These are phyloP conservation scores for Salix arbutifolia DNA, from an alignment of 345 rosid genomes.

Conservation along the genomic window DNA sequence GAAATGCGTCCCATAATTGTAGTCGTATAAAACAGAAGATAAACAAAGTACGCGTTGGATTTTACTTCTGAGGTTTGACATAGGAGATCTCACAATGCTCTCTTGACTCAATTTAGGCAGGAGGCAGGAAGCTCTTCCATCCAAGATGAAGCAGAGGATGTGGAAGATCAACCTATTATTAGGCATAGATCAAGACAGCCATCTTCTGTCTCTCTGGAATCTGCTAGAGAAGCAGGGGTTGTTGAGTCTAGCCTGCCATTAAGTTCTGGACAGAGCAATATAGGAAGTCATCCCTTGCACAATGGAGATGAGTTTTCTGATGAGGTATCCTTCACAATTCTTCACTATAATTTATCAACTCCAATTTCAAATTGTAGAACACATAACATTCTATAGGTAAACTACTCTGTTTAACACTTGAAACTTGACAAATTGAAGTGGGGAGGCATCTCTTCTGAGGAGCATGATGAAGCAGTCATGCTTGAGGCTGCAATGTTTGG, in stretches of 20 bases:
- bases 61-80: not conserved
- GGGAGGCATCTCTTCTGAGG: conserved; percentile 99
- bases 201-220: conserved; percentile 43
- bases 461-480: conserved; percentile 99
- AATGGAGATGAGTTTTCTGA: conserved; percentile 61
- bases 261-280: conserved; percentile 45
- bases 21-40: not conserved
- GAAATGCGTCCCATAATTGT: not conserved
- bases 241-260: conserved; percentile 47
- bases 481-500: conserved; percentile 99
- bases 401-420: conserved; percentile 13
- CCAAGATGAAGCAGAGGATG: conserved; percentile 70
- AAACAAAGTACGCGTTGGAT: not conserved
- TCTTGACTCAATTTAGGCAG: conserved; percentile 39
- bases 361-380: not conserved
- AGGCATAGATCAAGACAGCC: conserved; percentile 61
- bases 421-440: conserved; percentile 47
- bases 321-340: conserved; percentile 41
- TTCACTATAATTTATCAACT: not conserved
- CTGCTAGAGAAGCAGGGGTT: conserved; percentile 40
- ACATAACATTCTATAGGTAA: not conserved
- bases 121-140: conserved; percentile 61
- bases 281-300: conserved; percentile 35
- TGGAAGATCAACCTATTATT: conserved; percentile 64
- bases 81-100: not conserved